Conservation (phyloP, 176 grass and related monocot species). For the Cocos nucifera region DNA sequence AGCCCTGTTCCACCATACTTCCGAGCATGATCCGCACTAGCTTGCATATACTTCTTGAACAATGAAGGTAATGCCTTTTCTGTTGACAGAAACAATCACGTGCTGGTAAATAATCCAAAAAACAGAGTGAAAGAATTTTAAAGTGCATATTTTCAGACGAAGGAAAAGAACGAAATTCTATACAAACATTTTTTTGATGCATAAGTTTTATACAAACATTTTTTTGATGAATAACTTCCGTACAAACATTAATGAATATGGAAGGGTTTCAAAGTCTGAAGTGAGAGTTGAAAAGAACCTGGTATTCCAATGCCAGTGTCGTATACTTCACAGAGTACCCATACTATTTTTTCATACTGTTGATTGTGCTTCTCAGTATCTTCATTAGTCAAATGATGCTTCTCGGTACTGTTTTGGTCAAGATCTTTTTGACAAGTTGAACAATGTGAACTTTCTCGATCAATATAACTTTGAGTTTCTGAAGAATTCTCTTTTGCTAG, state of each 20-base stretch:
- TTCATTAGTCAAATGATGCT: constrained; percentile 24
- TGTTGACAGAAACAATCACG: constrained; percentile 28
- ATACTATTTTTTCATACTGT: constrained; percentile 40
- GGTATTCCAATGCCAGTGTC: constrained; percentile 97
- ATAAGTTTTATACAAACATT: no score
- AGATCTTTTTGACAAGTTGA: constrained; percentile 27
- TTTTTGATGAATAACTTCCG: no score
- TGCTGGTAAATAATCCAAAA: constrained; percentile 14
- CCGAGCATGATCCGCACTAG: constrained; percentile 75
- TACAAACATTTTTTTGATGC: no score
- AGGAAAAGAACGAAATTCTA: no score
- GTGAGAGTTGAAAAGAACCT: constrained; percentile 41
- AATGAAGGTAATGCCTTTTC: constrained; percentile 75
- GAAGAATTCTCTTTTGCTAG: constrained; percentile 18
- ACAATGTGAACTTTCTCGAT: constrained; percentile 32
- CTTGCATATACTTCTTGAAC: constrained; percentile 95
- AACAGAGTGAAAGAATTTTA: constrained; percentile 3
- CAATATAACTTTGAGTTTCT: constrained; percentile 27
- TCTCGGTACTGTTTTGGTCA: constrained; percentile 16
- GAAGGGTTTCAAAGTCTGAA: constrained; percentile 4
- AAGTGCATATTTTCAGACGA: not conserved
- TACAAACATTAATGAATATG: not conserved
- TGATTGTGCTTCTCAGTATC: constrained; percentile 14
- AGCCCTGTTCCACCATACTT: constrained; percentile 93
- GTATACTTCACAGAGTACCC: constrained; percentile 74